A percentile compares a stretch with the other conserved stretches of the same genome.
Conservation (phyloP, 352 stramenopile species). For the Phytophthora macrochlamydospora region DNA sequence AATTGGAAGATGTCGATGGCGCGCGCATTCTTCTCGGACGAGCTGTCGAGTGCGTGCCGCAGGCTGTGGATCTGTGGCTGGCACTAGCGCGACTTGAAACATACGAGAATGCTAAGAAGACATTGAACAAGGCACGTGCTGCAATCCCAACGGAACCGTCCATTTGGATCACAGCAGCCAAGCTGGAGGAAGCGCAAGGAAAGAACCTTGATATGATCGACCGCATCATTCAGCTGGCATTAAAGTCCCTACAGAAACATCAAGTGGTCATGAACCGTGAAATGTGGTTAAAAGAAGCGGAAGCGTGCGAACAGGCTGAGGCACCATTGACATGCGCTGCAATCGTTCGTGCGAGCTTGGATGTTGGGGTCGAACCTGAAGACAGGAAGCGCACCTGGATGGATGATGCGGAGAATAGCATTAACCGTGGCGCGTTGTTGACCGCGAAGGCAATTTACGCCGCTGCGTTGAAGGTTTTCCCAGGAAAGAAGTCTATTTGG, state of each 20-base stretch:
- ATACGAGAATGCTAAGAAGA: conserved; percentile 98
- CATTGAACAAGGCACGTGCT: conserved; percentile 95
- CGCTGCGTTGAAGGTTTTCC: conserved; percentile 89
- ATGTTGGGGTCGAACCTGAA: conserved; percentile 95
- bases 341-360: conserved; percentile 94
- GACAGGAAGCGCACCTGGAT: conserved; percentile 97
- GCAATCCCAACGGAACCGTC: conserved; percentile 95
- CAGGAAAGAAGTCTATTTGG: conserved; percentile 96
- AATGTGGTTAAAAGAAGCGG: conserved; percentile 97
- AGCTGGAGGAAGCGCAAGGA: conserved; percentile 98
- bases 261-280: conserved; percentile 94
- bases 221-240: conserved; percentile 78
- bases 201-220: conserved; percentile 88
- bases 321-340: conserved; percentile 94
- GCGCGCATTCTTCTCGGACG: conserved; percentile 94
- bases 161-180: conserved; percentile 99
- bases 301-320: conserved; percentile 91
- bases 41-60: conserved; percentile 98
- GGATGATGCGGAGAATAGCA: conserved; percentile 95
- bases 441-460: conserved; percentile 96
- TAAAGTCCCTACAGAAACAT: conserved; percentile 91
- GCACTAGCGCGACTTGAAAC: conserved; percentile 97
- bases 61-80: conserved; percentile 98
- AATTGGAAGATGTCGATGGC: conserved; percentile 97
- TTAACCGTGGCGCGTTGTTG: conserved; percentile 82